Evolutionary conservation across 2,329 filamentous ascomycete species (phyloP), one percentile per base, ranked within the genome.

Genomic region (Talaromyces sp.): DNA sequence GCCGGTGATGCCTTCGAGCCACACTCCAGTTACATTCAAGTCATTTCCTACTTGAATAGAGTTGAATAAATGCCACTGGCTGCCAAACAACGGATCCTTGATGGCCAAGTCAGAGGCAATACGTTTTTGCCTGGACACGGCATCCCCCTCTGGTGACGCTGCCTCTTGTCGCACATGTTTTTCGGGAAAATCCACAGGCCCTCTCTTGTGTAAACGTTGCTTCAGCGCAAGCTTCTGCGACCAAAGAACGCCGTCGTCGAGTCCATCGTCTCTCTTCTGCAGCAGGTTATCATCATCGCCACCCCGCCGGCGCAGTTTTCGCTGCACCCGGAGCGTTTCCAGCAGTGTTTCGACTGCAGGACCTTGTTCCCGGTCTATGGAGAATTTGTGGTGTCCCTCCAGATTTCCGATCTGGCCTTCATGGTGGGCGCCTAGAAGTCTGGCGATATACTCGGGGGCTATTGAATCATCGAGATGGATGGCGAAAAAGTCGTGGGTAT

Each of bases 61-160:
- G 73, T 99, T 99, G 79, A 90, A 88, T 54, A 99, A 80, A 82
- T 99, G 95, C 95, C 95, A 99, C 77, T 99, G 95, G 61, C 96
- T 89, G 50, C 85, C 82, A 77, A 98, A 99, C 58, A 96, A 96
- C 18, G 95, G 95, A 70, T 99, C 95, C 34, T 81, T 76, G 66
- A 99, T 98, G 14, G 82, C 81, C n/a, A 99, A 81, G 2, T 82
- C 79, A 57, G 82, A 76, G 67, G 87, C 87, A 54, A 96, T 79
- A 5, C 83, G 76, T 56, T 83, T 75, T 67, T 89, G 87, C 64
- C 82, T 79, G 63, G 83, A 75, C 28, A 89, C 78, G 3, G 86
- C 61, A 10, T 59, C 61, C 5, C 18, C 30, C 6, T 56, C 85
- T n/a, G 53, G 55, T 78, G 70, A 33, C 78, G 71, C 51, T 75